Conservation (phyloP, 345 rosid species). For the Rhodamnia rubescens region DNA sequence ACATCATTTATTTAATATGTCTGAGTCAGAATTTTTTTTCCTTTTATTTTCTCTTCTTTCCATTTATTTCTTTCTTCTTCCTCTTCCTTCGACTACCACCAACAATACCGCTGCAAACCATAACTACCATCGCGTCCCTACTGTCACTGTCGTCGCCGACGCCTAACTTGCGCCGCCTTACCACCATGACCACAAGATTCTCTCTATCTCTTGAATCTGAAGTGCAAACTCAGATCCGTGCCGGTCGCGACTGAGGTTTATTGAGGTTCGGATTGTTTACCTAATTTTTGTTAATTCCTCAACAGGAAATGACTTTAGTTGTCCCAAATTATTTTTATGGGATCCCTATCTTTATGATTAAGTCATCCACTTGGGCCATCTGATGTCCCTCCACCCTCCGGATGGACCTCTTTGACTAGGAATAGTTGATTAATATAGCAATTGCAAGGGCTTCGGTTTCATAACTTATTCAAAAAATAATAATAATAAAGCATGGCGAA, state of each 20-base stretch:
- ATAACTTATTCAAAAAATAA: too few relatives aligned
- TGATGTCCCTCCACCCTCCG: neutral
- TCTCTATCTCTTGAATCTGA: neutral
- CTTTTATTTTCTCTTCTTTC: neutral
- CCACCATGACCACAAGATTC: conserved; percentile 12
- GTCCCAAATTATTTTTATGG: neutral
- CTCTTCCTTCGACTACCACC: neutral
- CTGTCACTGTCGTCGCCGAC: neutral
- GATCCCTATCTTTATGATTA: neutral
- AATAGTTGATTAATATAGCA: neutral
- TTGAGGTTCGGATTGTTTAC: neutral
- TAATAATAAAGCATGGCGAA: neutral
- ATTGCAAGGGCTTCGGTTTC: neutral
- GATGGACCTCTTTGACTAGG: neutral
- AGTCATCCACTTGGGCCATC: neutral
- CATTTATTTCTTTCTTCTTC: neutral
- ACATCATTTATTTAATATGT: neutral
- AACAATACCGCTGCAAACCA: neutral
- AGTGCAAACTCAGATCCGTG: neutral
- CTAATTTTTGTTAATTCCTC: neutral
- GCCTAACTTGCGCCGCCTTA: neutral
- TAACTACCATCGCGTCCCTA: neutral
- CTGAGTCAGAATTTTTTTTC: neutral
- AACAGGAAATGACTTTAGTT: neutral
- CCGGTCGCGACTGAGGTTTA: neutral